Evolutionary conservation across 306 rosid genomes (phyloP), one percentile per base, ranked within the genome.

Genomic region (Casuarina equisetifolia): DNA sequence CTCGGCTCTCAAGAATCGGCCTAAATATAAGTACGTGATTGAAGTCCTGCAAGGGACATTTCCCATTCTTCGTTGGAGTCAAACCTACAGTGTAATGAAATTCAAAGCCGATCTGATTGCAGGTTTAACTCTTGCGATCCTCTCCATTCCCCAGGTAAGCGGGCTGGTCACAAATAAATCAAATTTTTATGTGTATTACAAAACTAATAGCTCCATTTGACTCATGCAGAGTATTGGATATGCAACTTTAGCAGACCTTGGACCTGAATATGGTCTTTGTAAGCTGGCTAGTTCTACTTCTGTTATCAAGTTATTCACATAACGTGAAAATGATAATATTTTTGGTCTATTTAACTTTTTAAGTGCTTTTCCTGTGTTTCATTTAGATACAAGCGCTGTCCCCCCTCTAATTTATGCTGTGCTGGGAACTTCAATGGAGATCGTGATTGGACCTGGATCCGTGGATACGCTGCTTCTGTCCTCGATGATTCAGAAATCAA

Each of bases 341-440:
- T 46, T 46, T 8, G 12, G 9, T 50, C 19, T 5, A 0, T 9
- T 39, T 48, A 9, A 52, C 1, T 15, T 20, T 44, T 25, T 62
- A 25, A 25, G 48, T 36, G 59, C 6, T 76, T 17, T 12, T 76
- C 38, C 16, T 48, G 51, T 48, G 51, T 48, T 48, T 9, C 54
- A 48, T 13, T 48, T 66, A 94, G 98, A 94, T 66, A 89, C 98
- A 19, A 94, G 97, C 77, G 89, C 92, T 49, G 97, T 94, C 12
- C 98, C 98, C 46, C 98, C 98, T 2, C 85, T 94, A 13, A 85
- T 94, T 67, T 94, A 94, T 68, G 94, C 97, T 75, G 86, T 91
- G 25, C 88, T 91, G 94, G 98, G 97, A 74, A 90, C 85, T 12
- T 91, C 98, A 0, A 86, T 91, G 78, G 91, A 94, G 75, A 86